phyloP scores from a whole-genome alignment of 192 early-diverging fungal genomes.

The Entomortierella parvispora region DNA sequence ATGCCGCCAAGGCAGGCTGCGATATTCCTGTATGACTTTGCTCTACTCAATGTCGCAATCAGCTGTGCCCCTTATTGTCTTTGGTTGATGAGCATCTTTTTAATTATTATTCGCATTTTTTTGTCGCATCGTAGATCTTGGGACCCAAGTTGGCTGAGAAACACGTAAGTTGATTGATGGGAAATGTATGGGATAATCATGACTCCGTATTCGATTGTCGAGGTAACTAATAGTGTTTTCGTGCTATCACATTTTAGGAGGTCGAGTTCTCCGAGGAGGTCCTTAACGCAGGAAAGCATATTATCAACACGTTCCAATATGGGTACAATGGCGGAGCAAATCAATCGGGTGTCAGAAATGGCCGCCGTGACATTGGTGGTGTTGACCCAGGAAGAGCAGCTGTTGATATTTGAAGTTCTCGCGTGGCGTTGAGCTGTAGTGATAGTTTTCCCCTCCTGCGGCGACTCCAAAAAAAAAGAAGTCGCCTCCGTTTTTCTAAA shows the following conservation, averaged over 20 bases:
- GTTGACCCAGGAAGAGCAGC: slow-evolving; percentile 33
- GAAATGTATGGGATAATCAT: not conserved
- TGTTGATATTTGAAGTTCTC: slow-evolving; percentile 27
- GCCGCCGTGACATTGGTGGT: slow-evolving; percentile 46
- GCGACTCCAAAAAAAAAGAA: not conserved
- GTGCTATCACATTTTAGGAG: slow-evolving; percentile 34
- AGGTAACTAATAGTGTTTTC: not conserved
- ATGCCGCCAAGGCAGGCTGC: slow-evolving; percentile 70
- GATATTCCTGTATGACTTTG: slow-evolving; percentile 45
- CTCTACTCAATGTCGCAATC: not conserved
- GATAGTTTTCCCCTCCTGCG: too few species aligned
- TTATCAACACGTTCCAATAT: slow-evolving; percentile 64
- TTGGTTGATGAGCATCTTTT: slow-evolving; percentile 10
- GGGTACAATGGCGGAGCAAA: slow-evolving; percentile 56
- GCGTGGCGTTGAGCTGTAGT: too few species aligned
- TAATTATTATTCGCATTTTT: not conserved
- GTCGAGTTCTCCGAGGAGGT: slow-evolving; percentile 71
- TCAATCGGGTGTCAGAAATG: slow-evolving; percentile 26
- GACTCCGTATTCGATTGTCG: not conserved
- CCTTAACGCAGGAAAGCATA: slow-evolving; percentile 63
- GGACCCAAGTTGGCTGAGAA: slow-evolving; percentile 82
- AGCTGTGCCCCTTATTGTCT: not conserved
- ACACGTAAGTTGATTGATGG: slow-evolving; percentile 37
- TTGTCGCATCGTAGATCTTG: slow-evolving; percentile 49
- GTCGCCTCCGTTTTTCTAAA: not conserved